Evolutionary conservation across 1,284 basidiomycete genomes (phyloP), one percentile per base, ranked within the genome.

Genomic region (Schizophyllum amplum): DNA sequence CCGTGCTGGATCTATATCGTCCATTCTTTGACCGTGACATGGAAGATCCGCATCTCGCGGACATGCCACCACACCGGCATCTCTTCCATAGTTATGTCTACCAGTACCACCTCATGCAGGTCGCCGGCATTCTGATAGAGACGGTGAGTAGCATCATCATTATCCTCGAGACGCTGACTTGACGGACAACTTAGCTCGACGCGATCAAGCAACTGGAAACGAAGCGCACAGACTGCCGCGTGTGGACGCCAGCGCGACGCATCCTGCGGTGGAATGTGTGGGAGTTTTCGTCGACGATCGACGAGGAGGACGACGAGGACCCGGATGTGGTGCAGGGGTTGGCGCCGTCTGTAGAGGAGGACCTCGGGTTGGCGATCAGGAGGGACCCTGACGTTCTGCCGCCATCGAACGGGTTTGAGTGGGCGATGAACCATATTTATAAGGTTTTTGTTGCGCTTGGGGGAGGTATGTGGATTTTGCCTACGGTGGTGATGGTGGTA

Each of bases 341-440:
- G n/a, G 72, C 78, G 24, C 69, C 72, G 1, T 66, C 67, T 24
- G 63, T 65, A 57, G 62, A 68, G 20, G 64, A 72, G 1, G 82
- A 84, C 61, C 73, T 87, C 0, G 84, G 84, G 1, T 65, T 77
- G 50, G 78, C 86, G 0, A 68, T 71, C 20, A 72, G 77, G 1
- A 74, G 89, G 33, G 86, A 92, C 69, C 89, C 89, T 0, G 89
- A 92, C 64, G 87, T 86, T 0, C 67, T 91, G 1, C 86, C 87
- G 5, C 87, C 88, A 0, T 67, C 71, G 1, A 89, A 87, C 59
- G 42, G 61, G 2, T 71, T 86, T 42, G 83, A 89, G 63, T 69
- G 66, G 49, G 57, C 77, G 0, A 77, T 82, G 74, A 76, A 73
- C 51, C 65, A 70, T 56, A 11, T 82, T 0, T 81, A 85, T 64